Evolutionary conservation across 257 asterid species (phyloP).

Genomic region (Capsicum baccatum): DNA sequence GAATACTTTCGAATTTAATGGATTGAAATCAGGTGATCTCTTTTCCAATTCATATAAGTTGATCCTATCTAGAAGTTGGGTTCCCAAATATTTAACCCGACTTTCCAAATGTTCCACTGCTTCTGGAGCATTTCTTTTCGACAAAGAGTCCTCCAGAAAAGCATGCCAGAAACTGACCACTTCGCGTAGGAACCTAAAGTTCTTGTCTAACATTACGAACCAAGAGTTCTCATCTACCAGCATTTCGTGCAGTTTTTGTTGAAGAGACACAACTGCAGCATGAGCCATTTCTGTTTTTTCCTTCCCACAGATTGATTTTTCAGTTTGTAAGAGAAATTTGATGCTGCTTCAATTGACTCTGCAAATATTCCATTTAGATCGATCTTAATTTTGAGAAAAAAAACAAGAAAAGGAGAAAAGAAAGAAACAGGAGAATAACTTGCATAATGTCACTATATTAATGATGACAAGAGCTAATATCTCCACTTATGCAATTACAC

Average conservation of each 20-base stretch:
- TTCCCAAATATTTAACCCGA: background rate
- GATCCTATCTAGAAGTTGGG: background rate
- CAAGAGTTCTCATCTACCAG: background rate
- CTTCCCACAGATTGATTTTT: background rate
- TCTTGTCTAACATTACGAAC: background rate
- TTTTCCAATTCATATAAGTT: background rate
- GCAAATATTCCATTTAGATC: background rate
- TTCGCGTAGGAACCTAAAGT: too few relatives aligned
- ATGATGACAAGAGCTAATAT: background rate
- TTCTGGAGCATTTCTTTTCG: background rate
- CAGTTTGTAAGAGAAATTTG: background rate
- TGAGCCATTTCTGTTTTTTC: background rate
- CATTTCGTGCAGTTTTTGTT: background rate
- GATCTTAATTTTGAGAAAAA: background rate
- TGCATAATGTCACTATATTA: background rate
- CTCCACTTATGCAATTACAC: background rate
- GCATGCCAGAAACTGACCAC: background rate
- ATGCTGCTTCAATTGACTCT: background rate
- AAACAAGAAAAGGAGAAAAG: background rate
- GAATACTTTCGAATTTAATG: background rate
- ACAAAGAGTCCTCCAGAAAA: background rate
- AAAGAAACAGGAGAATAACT: background rate
- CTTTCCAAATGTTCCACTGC: background rate
- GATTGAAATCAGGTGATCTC: background rate
- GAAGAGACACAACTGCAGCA: background rate